Evolutionary conservation across 495 filamentous ascomycete genomes (phyloP).

Genomic region (Staphylotrichum longicolle): DNA sequence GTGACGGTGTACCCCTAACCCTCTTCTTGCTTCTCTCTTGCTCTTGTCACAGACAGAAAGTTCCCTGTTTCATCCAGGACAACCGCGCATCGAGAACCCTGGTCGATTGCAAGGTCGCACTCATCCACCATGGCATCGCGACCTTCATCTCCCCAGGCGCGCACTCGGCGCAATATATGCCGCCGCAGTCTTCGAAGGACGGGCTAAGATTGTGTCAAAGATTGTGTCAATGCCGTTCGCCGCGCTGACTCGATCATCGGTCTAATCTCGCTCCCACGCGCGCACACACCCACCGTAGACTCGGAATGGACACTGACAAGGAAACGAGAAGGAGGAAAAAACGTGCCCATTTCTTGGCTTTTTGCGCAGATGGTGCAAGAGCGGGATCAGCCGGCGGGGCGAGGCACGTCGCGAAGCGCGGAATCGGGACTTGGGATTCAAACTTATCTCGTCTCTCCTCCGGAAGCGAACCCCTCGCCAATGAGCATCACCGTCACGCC

Average conservation of each 20-base stretch:
- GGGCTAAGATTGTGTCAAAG: conserved; percentile 13
- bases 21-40: not conserved
- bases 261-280: conserved; percentile 22
- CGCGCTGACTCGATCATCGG: conserved; percentile 20
- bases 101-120: conserved; percentile 29
- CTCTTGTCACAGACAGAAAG: too few species aligned
- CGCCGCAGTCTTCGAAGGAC: not conserved
- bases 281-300: too few species aligned
- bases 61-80: not conserved
- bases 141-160: conserved; percentile 27
- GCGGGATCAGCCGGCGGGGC: conserved; percentile 27
- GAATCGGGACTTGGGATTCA: not conserved
- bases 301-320: too few species aligned
- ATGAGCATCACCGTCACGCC: conserved; percentile 26
- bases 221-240: conserved; percentile 13
- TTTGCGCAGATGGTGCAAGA: conserved; percentile 18
- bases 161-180: conserved; percentile 13
- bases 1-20: not conserved
- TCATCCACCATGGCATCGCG: conserved; percentile 6
- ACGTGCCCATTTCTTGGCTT: too few species aligned
- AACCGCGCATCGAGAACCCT: conserved; percentile 16
- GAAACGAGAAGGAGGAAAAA: not conserved
- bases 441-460: not conserved
- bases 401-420: conserved; percentile 26
- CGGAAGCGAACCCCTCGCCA: conserved; percentile 11